Evolutionary conservation across 2,329 filamentous ascomycete genomes (phyloP), one percentile per base, ranked within the genome.

Genomic region (Botrytis fragariae): DNA sequence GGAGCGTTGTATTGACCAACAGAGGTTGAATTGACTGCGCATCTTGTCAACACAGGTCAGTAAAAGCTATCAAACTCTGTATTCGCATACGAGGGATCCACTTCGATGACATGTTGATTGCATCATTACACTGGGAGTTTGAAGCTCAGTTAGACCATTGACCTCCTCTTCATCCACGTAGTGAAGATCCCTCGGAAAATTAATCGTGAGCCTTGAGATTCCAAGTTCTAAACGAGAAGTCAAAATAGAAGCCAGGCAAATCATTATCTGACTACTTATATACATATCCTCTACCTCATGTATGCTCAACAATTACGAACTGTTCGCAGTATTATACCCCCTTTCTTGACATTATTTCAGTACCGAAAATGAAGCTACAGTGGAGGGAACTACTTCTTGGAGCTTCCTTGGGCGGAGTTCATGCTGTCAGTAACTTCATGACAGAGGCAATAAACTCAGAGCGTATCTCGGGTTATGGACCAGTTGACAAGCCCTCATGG

Each of bases 401-500:
- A 68, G 64, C 51, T 37, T 68, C 64, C 37, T 54, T 68, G 20
- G 45, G 45, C 12, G 35, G 64, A 6, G 45, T 29, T 7, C n/a
- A 68, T 39, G 64, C 64, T 22, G 45, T 54, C 35, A 54, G 45
- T 18, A 68, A 68, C 45, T 68, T 54, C 35, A 68, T 68, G 64
- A 54, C 22, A 29, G 64, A 68, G 45, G 64, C 64, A 16, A 54
- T 18, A 25, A 68, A 42, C 25, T 68, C 64, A 25, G 45, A 68
- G 45, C 64, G 64, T 10, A 68, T 54, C 16, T 68, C 45, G 29
- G 64, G 64, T 7, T 68, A 68, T 42, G 64, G 64, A 10, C 45
- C 64, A n/a, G 45, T 54, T n/a, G 64, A 68, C 35, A 8, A 54
- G 10, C 64, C 64, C 16, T 68, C 45, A 54, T 68, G 64, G 64